These are phyloP conservation scores for Thymus quinquecostatus DNA, from an alignment of 257 asterid genomes.

Conservation along the genomic window DNA sequence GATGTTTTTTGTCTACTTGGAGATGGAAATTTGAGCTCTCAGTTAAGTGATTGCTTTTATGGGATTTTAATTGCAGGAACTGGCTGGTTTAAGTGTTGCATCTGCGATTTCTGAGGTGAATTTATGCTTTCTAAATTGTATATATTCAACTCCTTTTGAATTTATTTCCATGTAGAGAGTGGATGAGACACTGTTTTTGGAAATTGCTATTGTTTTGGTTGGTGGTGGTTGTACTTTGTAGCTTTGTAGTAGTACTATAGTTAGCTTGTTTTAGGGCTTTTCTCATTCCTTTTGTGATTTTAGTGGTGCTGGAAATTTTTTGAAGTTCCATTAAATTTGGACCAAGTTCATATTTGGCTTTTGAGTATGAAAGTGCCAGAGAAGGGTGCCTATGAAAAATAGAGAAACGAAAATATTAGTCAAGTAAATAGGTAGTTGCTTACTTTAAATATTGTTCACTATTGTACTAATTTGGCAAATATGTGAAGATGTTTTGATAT, in stretches of 20 bases:
- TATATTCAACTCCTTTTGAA: background rate
- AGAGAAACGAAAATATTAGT: background rate
- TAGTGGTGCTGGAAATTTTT: background rate
- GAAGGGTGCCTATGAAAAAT: background rate
- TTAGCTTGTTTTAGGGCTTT: background rate
- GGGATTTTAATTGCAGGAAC: constrained; percentile 54
- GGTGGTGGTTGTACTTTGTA: background rate
- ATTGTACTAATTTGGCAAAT: too few species aligned
- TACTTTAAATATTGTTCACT: too few species aligned
- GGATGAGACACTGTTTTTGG: background rate
- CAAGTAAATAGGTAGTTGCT: background rate
- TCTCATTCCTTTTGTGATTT: background rate
- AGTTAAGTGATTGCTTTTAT: background rate
- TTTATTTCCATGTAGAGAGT: background rate
- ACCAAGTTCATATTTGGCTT: background rate
- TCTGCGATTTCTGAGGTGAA: constrained; percentile 71
- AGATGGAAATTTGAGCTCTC: constrained; percentile 9
- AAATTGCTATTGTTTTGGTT: background rate
- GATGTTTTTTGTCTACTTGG: background rate
- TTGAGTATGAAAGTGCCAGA: constrained; percentile 1
- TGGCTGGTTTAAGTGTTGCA: constrained; percentile 89
- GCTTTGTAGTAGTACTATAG: background rate
- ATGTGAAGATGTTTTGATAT: background rate
- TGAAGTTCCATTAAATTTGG: background rate
- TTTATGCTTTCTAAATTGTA: background rate